These are phyloP conservation scores for Plantago major DNA, from an alignment of 257 asterid species.

Conservation along the genomic window DNA sequence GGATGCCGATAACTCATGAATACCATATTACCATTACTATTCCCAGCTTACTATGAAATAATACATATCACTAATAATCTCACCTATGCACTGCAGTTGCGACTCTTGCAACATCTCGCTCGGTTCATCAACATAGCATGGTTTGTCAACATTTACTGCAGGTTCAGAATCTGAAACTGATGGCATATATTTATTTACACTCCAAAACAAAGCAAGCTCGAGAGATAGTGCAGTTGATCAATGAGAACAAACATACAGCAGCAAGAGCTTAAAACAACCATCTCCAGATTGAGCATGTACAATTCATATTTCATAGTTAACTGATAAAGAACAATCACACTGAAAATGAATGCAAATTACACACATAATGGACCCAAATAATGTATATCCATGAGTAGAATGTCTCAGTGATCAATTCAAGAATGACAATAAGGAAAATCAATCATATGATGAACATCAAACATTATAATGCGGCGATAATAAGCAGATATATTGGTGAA, in stretches of 20 bases:
- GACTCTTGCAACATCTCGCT: constrained; percentile 52
- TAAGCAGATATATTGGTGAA: too few species aligned
- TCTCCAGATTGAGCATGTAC: too few species aligned
- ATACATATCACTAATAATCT: constrained; percentile 13
- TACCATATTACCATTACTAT: background rate
- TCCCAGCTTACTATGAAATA: background rate
- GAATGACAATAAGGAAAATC: too few species aligned
- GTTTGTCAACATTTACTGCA: constrained; percentile 33
- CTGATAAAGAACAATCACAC: too few species aligned
- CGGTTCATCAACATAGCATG: constrained; percentile 45
- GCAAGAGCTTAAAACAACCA: background rate
- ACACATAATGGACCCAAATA: too few species aligned
- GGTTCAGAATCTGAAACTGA: constrained; percentile 37
- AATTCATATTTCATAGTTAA: too few species aligned
- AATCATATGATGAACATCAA: too few species aligned
- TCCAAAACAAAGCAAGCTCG: background rate
- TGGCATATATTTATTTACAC: background rate
- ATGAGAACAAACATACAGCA: constrained; percentile 7
- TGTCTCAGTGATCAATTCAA: too few species aligned
- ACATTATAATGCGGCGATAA: too few species aligned
- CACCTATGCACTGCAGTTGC: constrained; percentile 69
- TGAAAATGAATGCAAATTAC: too few species aligned
- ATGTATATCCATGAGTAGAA: too few species aligned
- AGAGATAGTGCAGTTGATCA: background rate
- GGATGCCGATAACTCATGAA: background rate